Conservation (phyloP, 495 filamentous ascomycete species). For the Talaromyces liani region DNA sequence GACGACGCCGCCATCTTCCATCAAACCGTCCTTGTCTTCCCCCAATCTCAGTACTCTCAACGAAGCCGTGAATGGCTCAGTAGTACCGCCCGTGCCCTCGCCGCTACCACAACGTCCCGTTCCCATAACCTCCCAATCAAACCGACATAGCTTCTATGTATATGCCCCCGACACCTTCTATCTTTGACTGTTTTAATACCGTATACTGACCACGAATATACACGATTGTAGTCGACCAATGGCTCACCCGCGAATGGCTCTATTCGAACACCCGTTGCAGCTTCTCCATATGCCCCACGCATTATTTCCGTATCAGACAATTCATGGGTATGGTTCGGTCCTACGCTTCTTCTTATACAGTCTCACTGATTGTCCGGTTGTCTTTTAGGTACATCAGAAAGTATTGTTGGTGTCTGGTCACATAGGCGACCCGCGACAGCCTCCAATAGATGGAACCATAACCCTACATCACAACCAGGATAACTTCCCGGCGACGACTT, state of each 20-base stretch:
- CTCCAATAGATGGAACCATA: slow-evolving; percentile 68
- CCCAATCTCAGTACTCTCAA: slow-evolving; percentile 46
- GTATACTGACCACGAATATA: neutral
- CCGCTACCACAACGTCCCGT: slow-evolving; percentile 37
- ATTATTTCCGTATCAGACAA: slow-evolving; percentile 71
- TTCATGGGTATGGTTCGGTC: slow-evolving; percentile 58
- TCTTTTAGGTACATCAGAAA: slow-evolving; percentile 74
- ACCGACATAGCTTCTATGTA: slow-evolving; percentile 45
- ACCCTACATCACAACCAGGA: slow-evolving; percentile 79
- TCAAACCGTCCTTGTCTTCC: slow-evolving; percentile 46
- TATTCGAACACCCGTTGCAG: slow-evolving; percentile 43
- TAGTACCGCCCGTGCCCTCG: slow-evolving; percentile 21
- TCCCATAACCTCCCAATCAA: slow-evolving; percentile 34
- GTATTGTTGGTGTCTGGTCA: slow-evolving; percentile 73
- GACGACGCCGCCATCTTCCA: slow-evolving; percentile 52
- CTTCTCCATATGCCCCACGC: slow-evolving; percentile 71
- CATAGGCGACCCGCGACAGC: slow-evolving; percentile 64
- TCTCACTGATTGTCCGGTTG: slow-evolving; percentile 10
- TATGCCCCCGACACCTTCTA: neutral
- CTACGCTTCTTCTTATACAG: neutral
- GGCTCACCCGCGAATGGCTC: slow-evolving; percentile 45
- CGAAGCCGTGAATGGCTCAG: slow-evolving; percentile 16
- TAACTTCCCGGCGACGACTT: slow-evolving; percentile 67
- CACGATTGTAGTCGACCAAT: slow-evolving; percentile 24
- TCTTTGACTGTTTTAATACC: neutral